Conservation (phyloP, 2,329 filamentous ascomycete species). For the Aspergillus hiratsukae region DNA sequence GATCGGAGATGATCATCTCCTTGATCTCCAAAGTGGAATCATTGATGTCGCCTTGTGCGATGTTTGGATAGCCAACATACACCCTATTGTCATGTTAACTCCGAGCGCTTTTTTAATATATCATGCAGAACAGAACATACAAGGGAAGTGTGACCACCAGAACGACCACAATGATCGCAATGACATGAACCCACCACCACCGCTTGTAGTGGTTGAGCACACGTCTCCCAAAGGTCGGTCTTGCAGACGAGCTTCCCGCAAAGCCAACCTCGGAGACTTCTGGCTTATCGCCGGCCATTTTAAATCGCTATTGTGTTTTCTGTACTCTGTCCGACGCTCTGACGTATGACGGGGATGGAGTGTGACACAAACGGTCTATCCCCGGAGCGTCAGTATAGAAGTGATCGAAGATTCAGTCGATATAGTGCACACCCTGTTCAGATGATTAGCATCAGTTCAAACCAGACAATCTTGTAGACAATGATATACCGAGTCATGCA, state of each 20-base stretch:
- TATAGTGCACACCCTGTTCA: background rate
- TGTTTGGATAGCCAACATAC: conserved; percentile 56
- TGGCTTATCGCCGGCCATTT: conserved; percentile 20
- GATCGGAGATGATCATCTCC: conserved; percentile 48
- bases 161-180: conserved; percentile 48
- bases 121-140: conserved; percentile 37
- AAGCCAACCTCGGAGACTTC: conserved; percentile 18
- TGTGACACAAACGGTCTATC: background rate
- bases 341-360: background rate
- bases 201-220: conserved; percentile 34
- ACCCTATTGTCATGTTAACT: conserved; percentile 36
- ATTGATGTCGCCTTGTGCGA: conserved; percentile 53
- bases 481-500: background rate
- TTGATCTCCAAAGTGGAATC: conserved; percentile 49
- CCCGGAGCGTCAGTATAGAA: background rate
- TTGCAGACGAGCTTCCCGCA: conserved; percentile 7
- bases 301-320: background rate
- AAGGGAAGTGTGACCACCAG: conserved; percentile 54
- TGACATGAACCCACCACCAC: conserved; percentile 53
- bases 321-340: background rate
- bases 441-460: background rate
- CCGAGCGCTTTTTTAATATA: background rate
- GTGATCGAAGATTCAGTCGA: background rate
- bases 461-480: background rate
- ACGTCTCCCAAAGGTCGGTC: conserved; percentile 23